Evolutionary conservation across 2,329 filamentous ascomycete genomes (phyloP), one percentile per base, ranked within the genome.

Genomic region (Fusarium nisikadoi): DNA sequence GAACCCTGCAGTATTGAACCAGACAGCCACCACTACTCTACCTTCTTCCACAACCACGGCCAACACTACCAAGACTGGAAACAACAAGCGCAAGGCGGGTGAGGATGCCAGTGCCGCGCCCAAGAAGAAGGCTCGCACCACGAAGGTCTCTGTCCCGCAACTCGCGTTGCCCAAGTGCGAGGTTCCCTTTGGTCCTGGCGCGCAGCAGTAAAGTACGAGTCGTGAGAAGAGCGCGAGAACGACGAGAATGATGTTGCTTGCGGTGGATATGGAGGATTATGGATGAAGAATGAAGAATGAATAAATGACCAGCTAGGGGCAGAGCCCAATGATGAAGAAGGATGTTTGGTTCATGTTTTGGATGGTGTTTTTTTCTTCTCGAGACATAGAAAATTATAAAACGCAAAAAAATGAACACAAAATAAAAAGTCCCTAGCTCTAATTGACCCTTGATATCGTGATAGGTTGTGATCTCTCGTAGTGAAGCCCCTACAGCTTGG

Each of bases 41-140:
- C 10, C 33, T 23, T 13, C 35, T n/a, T 8, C 45, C 14, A 17
- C 20, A 9, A 10, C 19, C 13, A 33, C 27, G 11, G 16, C 35
- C 23, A 35, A 45, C 11, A 39, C 52, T 20, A 12, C 63, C 42
- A 54, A 45, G n/a, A 35, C 50, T 17, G 27, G 64, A 8, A 11
- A 39, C 42, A 62, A 38, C n/a, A 68, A 68, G 64, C 64, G 64
- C 33, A 68, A 68, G 43, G 35, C 43, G 20, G 20, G 25, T 16
- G 55, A 68, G 6, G 29, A 38, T 20, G n/a, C n/a, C 3, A n/a
- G 13, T 27, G 42, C 33, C 10, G 29, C 6, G 10, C 31, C 56
- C 20, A 56, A 45, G 23, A 68, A 68, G 57, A 68, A 68, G 64
- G 36, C 43, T 33, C 38, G 54, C 47, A 68, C 63, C 31, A 29